Evolutionary conservation across 2,329 filamentous ascomycete genomes (phyloP).

Genomic region (Emydomyces testavorans): DNA sequence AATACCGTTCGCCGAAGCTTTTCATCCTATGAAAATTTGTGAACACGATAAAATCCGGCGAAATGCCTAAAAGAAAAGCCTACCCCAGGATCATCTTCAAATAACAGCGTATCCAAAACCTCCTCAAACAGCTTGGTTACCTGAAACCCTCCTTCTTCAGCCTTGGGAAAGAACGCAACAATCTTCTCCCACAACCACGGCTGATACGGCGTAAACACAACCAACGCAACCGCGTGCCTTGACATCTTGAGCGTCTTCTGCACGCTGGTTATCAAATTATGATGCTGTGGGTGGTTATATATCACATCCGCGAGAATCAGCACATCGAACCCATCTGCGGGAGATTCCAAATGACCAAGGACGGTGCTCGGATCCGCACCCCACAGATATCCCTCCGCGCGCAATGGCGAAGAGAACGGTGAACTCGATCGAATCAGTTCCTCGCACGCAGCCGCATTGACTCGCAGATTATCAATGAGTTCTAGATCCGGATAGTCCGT

Average conservation of each 20-base stretch:
- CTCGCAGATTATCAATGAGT: constrained; percentile 65
- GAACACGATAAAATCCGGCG: background rate
- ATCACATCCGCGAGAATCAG: constrained; percentile 79
- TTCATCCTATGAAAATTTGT: constrained; percentile 47
- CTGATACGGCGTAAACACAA: constrained; percentile 90
- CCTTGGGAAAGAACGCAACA: constrained; percentile 72
- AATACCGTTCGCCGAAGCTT: constrained; percentile 70
- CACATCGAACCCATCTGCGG: constrained; percentile 53
- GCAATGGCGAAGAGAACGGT: constrained; percentile 33
- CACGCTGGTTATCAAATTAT: constrained; percentile 62
- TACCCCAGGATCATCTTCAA: constrained; percentile 73
- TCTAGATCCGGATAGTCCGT: constrained; percentile 84
- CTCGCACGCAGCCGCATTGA: constrained; percentile 56
- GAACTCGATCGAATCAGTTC: constrained; percentile 27
- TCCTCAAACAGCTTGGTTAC: constrained; percentile 74
- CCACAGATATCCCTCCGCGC: constrained; percentile 71
- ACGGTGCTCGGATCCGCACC: constrained; percentile 53
- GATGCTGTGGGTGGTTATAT: constrained; percentile 83
- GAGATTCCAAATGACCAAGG: constrained; percentile 44
- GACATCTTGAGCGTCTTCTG: constrained; percentile 51
- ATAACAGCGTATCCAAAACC: constrained; percentile 74
- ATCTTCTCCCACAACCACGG: constrained; percentile 83
- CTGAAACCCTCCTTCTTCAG: constrained; percentile 55
- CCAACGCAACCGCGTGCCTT: constrained; percentile 53
- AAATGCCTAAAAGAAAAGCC: constrained; percentile 22